Base-by-base conservation (phyloP, 345 rosid genomes). In the Populus simonii region DNA sequence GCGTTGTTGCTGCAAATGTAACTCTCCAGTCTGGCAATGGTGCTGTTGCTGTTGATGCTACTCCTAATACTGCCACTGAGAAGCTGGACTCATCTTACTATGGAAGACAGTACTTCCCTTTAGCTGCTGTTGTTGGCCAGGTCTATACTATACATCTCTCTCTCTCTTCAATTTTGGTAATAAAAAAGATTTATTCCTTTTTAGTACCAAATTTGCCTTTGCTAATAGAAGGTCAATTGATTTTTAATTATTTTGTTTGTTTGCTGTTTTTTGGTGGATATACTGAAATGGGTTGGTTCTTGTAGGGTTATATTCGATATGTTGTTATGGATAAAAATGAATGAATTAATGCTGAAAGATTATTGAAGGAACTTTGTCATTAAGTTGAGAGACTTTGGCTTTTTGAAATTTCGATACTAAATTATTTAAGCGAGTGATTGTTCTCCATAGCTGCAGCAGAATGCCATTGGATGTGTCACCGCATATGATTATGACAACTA, bases 81-180 rank as follows among this genome's bases (percentile, higher is more conserved):
- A 74, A 80, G 70, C 78, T 17, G 36, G 87, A 84, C 2, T 81
- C 61, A 29, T 35, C 85, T 69, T 81, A 89, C 66, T 92, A 87
- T 68, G 98, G 99, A 20, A 77, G 98, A 35, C 91, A 79, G 86
- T 91, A 66, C 88, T 95, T 95, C 82, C 98, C 98, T 70, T 72
- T 95, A 29, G 99, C 98, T 66, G 99, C 98, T 39, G 97, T 95
- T 8, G 96, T 95, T 76, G 96, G 98, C 57, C 99, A 95, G 92
- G 98, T 95, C 69, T 74, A 65, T 49, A 16, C 71, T 18, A 17
- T 29, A 9, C 35, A 45, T 74, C 61, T 33, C 62, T 76, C 61
- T 70, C 61, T 53, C 53, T 70, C 66, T 66, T 39, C 11, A 20
- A 17, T 20, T 61, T 73, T 11, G 70, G 38, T n/a, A 20, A 13